Evolutionary conservation across 805 yeast genomes (phyloP).

Genomic region (Ogataea glucozyma): DNA sequence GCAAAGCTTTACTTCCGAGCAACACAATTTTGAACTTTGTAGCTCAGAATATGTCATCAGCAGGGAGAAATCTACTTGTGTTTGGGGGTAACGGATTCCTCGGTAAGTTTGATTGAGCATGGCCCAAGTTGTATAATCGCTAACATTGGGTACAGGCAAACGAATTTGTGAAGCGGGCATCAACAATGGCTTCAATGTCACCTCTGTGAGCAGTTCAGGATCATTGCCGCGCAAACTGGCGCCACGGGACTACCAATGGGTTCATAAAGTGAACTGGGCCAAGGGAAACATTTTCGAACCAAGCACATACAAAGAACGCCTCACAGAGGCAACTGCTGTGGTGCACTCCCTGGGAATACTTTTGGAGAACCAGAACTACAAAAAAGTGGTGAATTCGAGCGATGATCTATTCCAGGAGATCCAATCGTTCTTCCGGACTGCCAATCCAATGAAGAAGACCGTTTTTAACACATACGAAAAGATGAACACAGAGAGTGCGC

Average conservation of each 20-base stretch:
- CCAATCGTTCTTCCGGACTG: slow-evolving; percentile 45
- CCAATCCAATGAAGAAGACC: slow-evolving; percentile 62
- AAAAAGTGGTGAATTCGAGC: slow-evolving; percentile 45
- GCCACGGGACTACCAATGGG: slow-evolving; percentile 45
- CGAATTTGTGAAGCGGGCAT: slow-evolving; percentile 71
- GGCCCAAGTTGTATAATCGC: neutral
- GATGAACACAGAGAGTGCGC: slow-evolving; percentile 69
- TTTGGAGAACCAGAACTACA: slow-evolving; percentile 69
- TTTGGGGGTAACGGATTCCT: slow-evolving; percentile 90
- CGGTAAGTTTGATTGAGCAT: slow-evolving; percentile 39
- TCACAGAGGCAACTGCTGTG: slow-evolving; percentile 59
- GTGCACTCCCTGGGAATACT: slow-evolving; percentile 84
- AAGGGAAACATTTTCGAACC: slow-evolving; percentile 71
- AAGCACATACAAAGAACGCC: slow-evolving; percentile 47
- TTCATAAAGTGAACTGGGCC: slow-evolving; percentile 61
- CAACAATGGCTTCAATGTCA: slow-evolving; percentile 61
- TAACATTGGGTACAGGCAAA: slow-evolving; percentile 41
- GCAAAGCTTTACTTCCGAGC: no score
- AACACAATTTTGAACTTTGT: no score
- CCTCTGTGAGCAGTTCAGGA: slow-evolving; percentile 63
- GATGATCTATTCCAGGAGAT: slow-evolving; percentile 36
- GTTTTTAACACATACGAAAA: slow-evolving; percentile 54
- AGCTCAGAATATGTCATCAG: slow-evolving; percentile 13
- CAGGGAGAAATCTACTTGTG: slow-evolving; percentile 45
- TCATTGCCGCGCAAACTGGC: slow-evolving; percentile 42